These are phyloP conservation scores for Colletotrichum noveboracense DNA, from an alignment of 2,329 filamentous ascomycete genomes.

Conservation along the genomic window DNA sequence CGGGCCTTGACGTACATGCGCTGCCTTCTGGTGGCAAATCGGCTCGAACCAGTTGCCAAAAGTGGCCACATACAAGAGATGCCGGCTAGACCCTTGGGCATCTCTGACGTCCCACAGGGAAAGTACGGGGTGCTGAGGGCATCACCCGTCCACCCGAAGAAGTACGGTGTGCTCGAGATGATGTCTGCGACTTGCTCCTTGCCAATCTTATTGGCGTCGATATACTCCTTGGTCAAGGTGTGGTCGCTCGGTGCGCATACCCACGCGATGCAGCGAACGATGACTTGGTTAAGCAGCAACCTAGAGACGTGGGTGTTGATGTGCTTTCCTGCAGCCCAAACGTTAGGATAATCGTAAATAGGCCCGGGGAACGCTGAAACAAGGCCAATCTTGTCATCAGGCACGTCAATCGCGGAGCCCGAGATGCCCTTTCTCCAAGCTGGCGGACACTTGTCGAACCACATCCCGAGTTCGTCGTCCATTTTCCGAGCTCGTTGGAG, in stretches of 20 bases:
- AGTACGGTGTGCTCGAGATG: constrained; percentile 27
- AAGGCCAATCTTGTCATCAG: constrained; percentile 19
- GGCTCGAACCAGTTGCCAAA: constrained; percentile 25
- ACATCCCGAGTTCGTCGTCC: constrained; percentile 23
- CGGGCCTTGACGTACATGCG: constrained; percentile 24
- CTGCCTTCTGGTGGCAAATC: constrained; percentile 24
- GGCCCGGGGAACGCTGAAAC: constrained; percentile 24
- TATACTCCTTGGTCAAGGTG: constrained; percentile 25
- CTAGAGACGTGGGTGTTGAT: constrained; percentile 27
- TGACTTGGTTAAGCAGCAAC: constrained; percentile 25
- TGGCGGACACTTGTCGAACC: constrained; percentile 25
- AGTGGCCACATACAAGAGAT: constrained; percentile 27
- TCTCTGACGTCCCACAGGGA: constrained; percentile 27
- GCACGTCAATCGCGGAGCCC: constrained; percentile 18
- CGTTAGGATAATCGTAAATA: constrained; percentile 25
- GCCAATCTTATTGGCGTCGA: constrained; percentile 23
- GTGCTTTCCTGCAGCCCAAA: constrained; percentile 29
- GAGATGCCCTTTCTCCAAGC: constrained; percentile 25
- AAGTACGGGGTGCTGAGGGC: constrained; percentile 25
- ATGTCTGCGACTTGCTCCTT: constrained; percentile 25
- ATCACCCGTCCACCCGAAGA: constrained; percentile 27
- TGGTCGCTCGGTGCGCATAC: constrained; percentile 26
- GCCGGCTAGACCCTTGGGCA: constrained; percentile 26
- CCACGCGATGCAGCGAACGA: constrained; percentile 26
- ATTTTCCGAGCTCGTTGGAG: constrained; percentile 22